Evolutionary conservation across 306 rosid species (phyloP), one percentile per base, ranked within the genome.

Genomic region (Elaeagnus macrophylla): DNA sequence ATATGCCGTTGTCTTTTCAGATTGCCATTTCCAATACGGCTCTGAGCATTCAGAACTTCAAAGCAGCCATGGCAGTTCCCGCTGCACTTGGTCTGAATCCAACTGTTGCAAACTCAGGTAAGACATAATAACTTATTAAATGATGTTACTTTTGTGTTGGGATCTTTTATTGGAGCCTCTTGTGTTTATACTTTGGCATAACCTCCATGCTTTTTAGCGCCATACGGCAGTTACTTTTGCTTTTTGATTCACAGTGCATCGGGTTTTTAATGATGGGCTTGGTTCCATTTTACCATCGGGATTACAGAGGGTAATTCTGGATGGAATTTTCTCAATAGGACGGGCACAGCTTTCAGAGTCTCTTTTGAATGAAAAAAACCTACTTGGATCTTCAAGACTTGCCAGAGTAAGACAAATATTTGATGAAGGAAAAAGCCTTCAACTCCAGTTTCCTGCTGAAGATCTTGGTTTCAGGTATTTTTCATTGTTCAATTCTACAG

Each of bases 361-460:
- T 60, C 47, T 91, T 73, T 69, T 91, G 61, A 75, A 82, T 73
- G 96, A 80, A 69, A 71, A 75, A 19, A 87, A 91, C 57, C 93
- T 95, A 12, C 67, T 87, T 69, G 99, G 95, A 17, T 77, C 82
- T 60, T 75, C 72, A 48, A 84, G 96, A 77, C 80, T 86, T 71
- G 81, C 96, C 43, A 87, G 72, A 59, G 68, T 91, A 59, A 82
- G 78, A 62, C 65, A 14, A 7, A 84, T 91, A 80, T 87, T 91
- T 79, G 79, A 91, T 70, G 99, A 87, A 75, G 96, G 99, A 56
- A 87, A 80, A 71, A 91, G 93, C 61, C 99, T 91, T 60, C 99
- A 87, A 75, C 96, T 87, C 59, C 99, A 82, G 77, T 91, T 91
- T 79, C 99, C 96, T 51, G 96, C 95, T 1, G 96, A 91, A 75